Base-by-base conservation (phyloP, 108 stramenopile genomes). In the Bacterosira constricta region DNA sequence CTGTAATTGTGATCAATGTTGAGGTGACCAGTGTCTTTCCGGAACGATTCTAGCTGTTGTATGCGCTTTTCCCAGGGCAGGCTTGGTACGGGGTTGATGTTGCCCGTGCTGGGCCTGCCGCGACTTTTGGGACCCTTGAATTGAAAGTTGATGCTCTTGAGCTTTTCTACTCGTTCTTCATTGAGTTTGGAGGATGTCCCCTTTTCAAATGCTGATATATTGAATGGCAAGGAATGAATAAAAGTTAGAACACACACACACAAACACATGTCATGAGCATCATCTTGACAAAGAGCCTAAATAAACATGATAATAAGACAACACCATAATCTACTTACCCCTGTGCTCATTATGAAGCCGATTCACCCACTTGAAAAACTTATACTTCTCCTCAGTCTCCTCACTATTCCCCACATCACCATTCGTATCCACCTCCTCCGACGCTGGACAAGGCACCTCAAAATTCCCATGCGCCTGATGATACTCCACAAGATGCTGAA, bases 101-200 rank as follows among this genome's bases (percentile, higher is more conserved):
- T 34, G 29, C 55, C 32, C 35, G n/a, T 35, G n/a, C 55, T 56
- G 13, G 55, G 55, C 17, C 55, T 15, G 3, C 55, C 55, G 32
- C 55, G 55, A 21, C 37, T 56, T 18, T 56, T 56, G 2, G 55
- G 55, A 3, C 55, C 55, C 32, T 71, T 59, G 34, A 59, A 86
- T 18, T 50, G 70, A 63, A 90, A 90, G n/a, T 79, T 85, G 41
- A 88, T 77, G 13, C 37, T 49, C 42, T 64, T 49, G 5, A 90
- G 76, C 49, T 75, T 79, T 23, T 65, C 73, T n/a, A 86, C 36
- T 12, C 89, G 85, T 50, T 85, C 86, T 7, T 69, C 57, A 29
- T 79, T 81, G 15, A 89, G 64, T 25, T 68, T 68, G 26, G 66
- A 53, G 13, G 66, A 31, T 30, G 50, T 68, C 18, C 66, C 66